phyloP scores from a whole-genome alignment of 305 asterid species.

The Fraxinus dipetala region DNA sequence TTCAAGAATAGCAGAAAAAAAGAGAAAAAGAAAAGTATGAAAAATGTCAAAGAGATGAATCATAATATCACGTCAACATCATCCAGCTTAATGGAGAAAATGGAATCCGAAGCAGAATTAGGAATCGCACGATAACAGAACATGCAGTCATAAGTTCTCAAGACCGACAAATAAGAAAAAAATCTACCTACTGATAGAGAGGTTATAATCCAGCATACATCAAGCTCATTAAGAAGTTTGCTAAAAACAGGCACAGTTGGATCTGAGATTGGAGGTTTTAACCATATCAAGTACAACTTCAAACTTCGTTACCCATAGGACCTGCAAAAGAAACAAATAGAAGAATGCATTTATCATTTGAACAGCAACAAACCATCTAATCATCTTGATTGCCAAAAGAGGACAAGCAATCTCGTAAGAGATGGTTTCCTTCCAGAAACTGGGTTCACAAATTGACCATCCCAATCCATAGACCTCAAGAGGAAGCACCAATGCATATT shows the following conservation, averaged over 20 bases:
- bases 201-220: constrained; percentile 59
- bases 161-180: constrained; percentile 37
- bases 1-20: constrained; percentile 12
- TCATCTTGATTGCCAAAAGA: constrained; percentile 33
- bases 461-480: constrained; percentile 31
- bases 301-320: constrained; percentile 30
- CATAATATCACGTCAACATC: neutral
- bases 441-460: constrained; percentile 26
- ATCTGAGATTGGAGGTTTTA: constrained; percentile 37
- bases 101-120: neutral
- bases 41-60: constrained; percentile 10
- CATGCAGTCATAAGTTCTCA: constrained; percentile 17
- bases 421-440: constrained; percentile 27
- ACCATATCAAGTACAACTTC: constrained; percentile 45
- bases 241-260: constrained; percentile 50
- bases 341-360: constrained; percentile 36
- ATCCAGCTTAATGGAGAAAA: constrained; percentile 6
- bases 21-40: constrained; percentile 11
- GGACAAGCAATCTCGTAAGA: constrained; percentile 29
- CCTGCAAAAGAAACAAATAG: constrained; percentile 76
- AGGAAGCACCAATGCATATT: constrained; percentile 21
- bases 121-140: constrained; percentile 22
- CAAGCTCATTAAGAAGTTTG: constrained; percentile 51
- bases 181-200: constrained; percentile 56
- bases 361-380: constrained; percentile 39